phyloP scores from a whole-genome alignment of 129 eudicot species.

The Glebionis coronaria region DNA sequence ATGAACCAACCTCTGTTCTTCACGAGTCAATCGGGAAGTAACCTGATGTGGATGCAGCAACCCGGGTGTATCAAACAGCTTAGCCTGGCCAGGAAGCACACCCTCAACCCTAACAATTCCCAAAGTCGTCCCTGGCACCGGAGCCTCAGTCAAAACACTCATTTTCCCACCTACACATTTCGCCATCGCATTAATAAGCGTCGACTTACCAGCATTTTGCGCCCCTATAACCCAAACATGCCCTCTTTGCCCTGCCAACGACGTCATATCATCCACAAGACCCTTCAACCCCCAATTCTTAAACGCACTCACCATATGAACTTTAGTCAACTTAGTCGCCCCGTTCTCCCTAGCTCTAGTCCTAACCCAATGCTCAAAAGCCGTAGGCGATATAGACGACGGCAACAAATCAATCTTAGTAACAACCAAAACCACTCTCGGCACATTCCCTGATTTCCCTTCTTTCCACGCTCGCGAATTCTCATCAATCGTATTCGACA shows the following conservation, averaged over 20 bases:
- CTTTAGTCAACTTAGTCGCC: slow-evolving; percentile 60
- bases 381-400: slow-evolving; percentile 56
- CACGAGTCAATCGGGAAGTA: slow-evolving; percentile 72
- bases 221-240: slow-evolving; percentile 97
- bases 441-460: slow-evolving; percentile 90
- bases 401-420: slow-evolving; percentile 90
- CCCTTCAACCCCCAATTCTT: slow-evolving; percentile 85
- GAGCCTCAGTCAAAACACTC: slow-evolving; percentile 86
- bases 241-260: slow-evolving; percentile 80
- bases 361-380: slow-evolving; percentile 88
- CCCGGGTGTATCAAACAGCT: slow-evolving; percentile 97
- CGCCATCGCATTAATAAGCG: slow-evolving; percentile 86
- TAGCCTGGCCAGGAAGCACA: slow-evolving; percentile 66
- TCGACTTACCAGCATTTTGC: slow-evolving; percentile 94
- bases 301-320: slow-evolving; percentile 91
- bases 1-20: slow-evolving; percentile 79
- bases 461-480: slow-evolving; percentile 78
- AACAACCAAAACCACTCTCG: slow-evolving; percentile 73
- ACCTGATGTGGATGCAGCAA: slow-evolving; percentile 91
- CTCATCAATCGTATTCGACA: slow-evolving; percentile 65
- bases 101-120: slow-evolving; percentile 92
- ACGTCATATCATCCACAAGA: slow-evolving; percentile 78
- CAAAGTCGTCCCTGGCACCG: slow-evolving; percentile 93
- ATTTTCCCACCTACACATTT: slow-evolving; percentile 60
- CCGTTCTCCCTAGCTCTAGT: slow-evolving; percentile 84